A percentile compares a stretch with the other conserved stretches of the same genome.
phyloP scores from a whole-genome alignment of 2,329 filamentous ascomycete species.

The Colletotrichum coccodes region DNA sequence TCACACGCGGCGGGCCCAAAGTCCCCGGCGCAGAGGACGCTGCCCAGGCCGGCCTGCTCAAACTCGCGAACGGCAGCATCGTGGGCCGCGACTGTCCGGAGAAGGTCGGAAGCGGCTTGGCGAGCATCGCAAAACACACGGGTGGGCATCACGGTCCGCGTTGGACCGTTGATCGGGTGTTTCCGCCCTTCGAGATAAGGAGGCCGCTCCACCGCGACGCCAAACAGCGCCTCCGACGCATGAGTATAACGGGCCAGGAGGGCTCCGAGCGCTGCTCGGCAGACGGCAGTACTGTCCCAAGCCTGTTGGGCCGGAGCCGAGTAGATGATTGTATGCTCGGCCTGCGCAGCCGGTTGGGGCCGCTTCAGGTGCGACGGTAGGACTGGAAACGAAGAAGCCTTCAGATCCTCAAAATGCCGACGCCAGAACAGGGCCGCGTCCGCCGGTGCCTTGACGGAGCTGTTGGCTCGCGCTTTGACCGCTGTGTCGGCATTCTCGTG shows the following conservation, averaged over 20 bases:
- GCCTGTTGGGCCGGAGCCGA: not conserved
- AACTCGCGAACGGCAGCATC: not conserved
- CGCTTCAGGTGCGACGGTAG: not conserved
- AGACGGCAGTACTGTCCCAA: constrained; percentile 4
- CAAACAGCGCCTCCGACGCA: constrained; percentile 13
- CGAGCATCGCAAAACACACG: constrained; percentile 13
- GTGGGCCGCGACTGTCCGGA: not conserved
- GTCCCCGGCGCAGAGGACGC: not conserved
- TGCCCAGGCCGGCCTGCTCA: not conserved
- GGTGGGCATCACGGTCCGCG: constrained; percentile 15
- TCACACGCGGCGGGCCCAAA: not conserved
- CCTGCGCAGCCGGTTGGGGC: not conserved
- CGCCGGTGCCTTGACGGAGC: not conserved
- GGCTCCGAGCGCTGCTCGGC: constrained; percentile 15
- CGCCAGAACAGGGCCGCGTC: not conserved
- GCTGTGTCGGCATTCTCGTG: not conserved
- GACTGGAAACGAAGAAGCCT: not conserved
- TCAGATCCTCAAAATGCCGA: not conserved
- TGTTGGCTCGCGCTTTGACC: not conserved
- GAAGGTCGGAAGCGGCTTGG: not conserved
- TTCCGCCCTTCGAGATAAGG: not conserved
- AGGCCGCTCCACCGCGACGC: not conserved
- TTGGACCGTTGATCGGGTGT: not conserved
- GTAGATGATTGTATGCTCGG: not conserved
- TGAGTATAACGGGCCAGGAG: constrained; percentile 24